A percentile compares a stretch with the other conserved stretches of the same genome.
These are phyloP conservation scores for Maudiozyma pseudohumilis DNA, from an alignment of 805 yeast genomes.

Conservation along the genomic window DNA sequence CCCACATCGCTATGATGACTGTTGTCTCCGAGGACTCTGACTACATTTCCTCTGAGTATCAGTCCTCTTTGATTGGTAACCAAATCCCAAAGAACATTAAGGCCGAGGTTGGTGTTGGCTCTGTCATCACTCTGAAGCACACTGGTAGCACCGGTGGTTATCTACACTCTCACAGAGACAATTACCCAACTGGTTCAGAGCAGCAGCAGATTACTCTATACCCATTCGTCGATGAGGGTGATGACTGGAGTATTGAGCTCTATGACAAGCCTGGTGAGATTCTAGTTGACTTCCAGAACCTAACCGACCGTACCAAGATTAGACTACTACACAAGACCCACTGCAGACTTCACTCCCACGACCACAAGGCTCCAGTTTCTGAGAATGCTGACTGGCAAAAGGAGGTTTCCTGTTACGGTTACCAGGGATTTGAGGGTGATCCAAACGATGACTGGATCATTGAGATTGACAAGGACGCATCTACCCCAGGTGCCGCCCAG, in stretches of 20 bases:
- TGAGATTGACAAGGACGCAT: constrained; percentile 52
- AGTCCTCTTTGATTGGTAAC: constrained; percentile 51
- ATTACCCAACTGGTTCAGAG: constrained; percentile 69
- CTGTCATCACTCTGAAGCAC: constrained; percentile 58
- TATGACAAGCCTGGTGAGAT: constrained; percentile 48
- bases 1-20: constrained; percentile 49
- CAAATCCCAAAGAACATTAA: constrained; percentile 46
- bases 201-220: constrained; percentile 77
- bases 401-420: constrained; percentile 73
- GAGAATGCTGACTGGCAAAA: constrained; percentile 69
- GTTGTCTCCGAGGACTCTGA: constrained; percentile 63
- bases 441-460: constrained; percentile 77
- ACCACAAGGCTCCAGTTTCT: constrained; percentile 72
- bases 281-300: constrained; percentile 50
- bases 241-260: constrained; percentile 62
- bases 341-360: constrained; percentile 77
- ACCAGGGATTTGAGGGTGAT: constrained; percentile 68
- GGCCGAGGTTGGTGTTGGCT: constrained; percentile 69
- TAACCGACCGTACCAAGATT: constrained; percentile 60
- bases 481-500: constrained; percentile 44
- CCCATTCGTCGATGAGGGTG: constrained; percentile 67
- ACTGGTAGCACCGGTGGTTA: constrained; percentile 68
- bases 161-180: constrained; percentile 64
- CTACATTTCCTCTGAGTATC: constrained; percentile 63
- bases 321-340: constrained; percentile 50